Base-by-base conservation (phyloP, 202 grass and related monocot genomes). In the Carex arenaria region DNA sequence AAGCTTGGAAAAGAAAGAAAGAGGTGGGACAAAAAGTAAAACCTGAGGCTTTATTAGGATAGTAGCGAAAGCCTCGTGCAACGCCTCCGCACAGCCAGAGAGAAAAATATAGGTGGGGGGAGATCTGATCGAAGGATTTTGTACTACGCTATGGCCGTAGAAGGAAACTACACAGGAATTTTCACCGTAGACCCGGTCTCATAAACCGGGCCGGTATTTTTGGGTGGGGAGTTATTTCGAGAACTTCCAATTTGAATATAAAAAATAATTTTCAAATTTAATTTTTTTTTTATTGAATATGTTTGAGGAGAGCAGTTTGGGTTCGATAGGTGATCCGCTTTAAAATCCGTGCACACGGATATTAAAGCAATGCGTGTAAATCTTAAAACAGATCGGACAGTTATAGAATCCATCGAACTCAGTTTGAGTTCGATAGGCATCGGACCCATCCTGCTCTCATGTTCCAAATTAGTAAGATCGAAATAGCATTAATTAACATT, bases 61-160 rank as follows among this genome's bases (percentile, higher is more conserved):
- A 22, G 78, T 26, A 47, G 60, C 61, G 42, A 81, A 47, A 65
- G 61, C 60, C 57, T 26, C 42, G 78, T 43, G 32, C 38, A 81
- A 81, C 78, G 78, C 36, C 78, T 81, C 73, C 30, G 53, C 73
- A 60, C 52, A 19, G 28, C 15, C 14, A 74, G 28, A 59, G 53
- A 77, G 28, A 57, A 34, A 38, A 36, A 78, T 19, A 78, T 15
- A 75, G 49, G 17, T 23, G 43, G 31, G 72, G 31, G 17, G 36
- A 18, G 17, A 78, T 78, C 73, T 20, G 53, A 59, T 57, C 26
- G 73, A 38, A 54, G 36, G 28, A 78, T 78, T 77, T 78, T 60
- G 53, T 59, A 77, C 52, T 32, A 9, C 15, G 53, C 30, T 59
- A 78, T 38, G 60, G 30, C 28, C 17, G 12, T 20, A 57, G 51